Evolutionary conservation across 352 stramenopile genomes (phyloP), one percentile per base, ranked within the genome.

Genomic region (Blastocystis sp.): DNA sequence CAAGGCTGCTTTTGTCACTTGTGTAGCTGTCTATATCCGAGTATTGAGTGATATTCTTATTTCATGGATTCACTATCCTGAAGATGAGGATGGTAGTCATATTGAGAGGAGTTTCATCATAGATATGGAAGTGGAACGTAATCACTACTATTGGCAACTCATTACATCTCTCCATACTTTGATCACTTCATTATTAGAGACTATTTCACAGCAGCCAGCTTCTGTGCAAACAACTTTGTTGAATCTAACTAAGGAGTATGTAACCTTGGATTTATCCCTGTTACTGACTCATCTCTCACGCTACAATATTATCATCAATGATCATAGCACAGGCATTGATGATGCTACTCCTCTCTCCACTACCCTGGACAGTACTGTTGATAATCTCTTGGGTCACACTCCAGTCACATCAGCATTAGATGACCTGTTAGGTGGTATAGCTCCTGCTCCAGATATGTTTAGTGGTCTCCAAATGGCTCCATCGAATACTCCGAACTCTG

Each of bases 91-190:
- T 44, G 56, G 56, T 70, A 22, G 60, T 9, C 22, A 1, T 40
- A 15, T 7, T 37, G 17, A 19, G 60, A 30, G 0, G 24, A 22
- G 15, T 51, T 51, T 24, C 11, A 48, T 19, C 6, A 13, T 62
- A 62, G 56, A 69, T 0, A 33, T 54, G 30, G 73, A 84, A 33
- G 48, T 84, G 13, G 73, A 84, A 24, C 73, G 73, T 24, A 44
- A 84, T 44, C 73, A 84, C 33, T 84, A 84, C 51, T 66, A 84
- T 57, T 84, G 73, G 73, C 73, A 84, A 57, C 73, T 84, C 53
- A 48, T 84, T 7, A 35, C 19, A 1, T 51, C 73, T 9, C 59
- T 69, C 33, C 58, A 66, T 57, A 66, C 73, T 9, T 33, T 84
- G 22, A 69, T 68, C 22, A 84, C 48, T 15, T n/a, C 54, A 35